A percentile compares a stretch with the other conserved stretches of the same genome.
Evolutionary conservation across 2,329 filamentous ascomycete species (phyloP).

Genomic region (Oidium heveae): DNA sequence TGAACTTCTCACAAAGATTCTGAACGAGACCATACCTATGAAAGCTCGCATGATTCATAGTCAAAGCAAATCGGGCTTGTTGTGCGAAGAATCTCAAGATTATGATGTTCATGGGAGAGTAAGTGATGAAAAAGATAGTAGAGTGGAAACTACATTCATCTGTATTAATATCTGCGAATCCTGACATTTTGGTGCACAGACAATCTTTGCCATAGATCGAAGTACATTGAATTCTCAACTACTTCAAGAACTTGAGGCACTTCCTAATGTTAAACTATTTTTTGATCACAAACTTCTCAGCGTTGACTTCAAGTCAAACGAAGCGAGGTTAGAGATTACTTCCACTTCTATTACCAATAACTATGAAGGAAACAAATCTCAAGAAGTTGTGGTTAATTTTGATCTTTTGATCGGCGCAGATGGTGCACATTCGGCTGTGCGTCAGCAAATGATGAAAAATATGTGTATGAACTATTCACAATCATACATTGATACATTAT

Average conservation of each 20-base stretch:
- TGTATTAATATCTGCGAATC: background rate
- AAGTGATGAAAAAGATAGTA: constrained; percentile 5
- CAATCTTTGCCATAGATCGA: constrained; percentile 67
- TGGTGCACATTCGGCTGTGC: constrained; percentile 73
- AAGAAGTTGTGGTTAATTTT: constrained; percentile 63
- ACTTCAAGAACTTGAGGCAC: constrained; percentile 55
- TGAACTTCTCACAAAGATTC: constrained; percentile 45
- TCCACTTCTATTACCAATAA: constrained; percentile 4
- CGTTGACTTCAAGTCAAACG: constrained; percentile 53
- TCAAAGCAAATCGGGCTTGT: constrained; percentile 30
- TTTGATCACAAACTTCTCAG: constrained; percentile 89
- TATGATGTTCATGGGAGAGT: constrained; percentile 81
- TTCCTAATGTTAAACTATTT: constrained; percentile 74
- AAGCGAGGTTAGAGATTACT: constrained; percentile 64
- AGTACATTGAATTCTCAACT: constrained; percentile 60
- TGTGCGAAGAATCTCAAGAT: constrained; percentile 58
- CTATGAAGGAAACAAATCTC: constrained; percentile 4
- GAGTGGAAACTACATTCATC: background rate
- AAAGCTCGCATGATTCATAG: constrained; percentile 90
- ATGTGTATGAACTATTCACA: constrained; percentile 76
- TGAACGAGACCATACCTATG: constrained; percentile 72
- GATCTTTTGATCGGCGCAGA: constrained; percentile 89
- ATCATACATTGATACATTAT: constrained; percentile 85
- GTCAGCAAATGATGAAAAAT: constrained; percentile 93
- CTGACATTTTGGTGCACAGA: constrained; percentile 22